Percentiles rank a stretch among this genome's conserved stretches.
phyloP scores from a whole-genome alignment of 176 grass and related monocot species.

The Dendrocalamus sinicus region DNA sequence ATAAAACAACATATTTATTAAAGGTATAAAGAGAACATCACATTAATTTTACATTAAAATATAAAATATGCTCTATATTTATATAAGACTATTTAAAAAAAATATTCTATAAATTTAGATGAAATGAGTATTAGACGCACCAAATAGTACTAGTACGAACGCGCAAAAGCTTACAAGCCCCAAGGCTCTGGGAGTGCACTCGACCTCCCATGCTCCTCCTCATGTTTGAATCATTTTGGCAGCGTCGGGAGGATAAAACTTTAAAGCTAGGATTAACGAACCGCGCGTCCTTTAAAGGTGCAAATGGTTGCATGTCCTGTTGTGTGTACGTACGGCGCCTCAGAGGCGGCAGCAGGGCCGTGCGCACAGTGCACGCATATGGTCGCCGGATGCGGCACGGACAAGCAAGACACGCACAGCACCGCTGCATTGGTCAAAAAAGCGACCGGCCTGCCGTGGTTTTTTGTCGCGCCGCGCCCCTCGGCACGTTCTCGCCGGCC shows the following conservation, averaged over 20 bases:
- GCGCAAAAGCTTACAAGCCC: neutral
- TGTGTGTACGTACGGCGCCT: conserved; percentile 5
- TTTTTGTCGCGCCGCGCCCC: conserved; percentile 32
- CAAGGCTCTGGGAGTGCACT: neutral
- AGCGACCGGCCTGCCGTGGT: neutral
- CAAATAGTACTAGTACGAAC: too few relatives aligned
- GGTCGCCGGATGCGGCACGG: conserved; percentile 53
- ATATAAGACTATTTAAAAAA: too few relatives aligned
- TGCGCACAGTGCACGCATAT: neutral
- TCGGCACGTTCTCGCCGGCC: conserved; percentile 11
- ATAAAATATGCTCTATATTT: too few relatives aligned
- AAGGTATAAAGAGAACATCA: too few relatives aligned
- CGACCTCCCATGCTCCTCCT: neutral
- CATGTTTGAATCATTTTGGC: conserved; percentile 47
- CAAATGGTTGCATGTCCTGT: neutral
- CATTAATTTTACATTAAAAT: too few relatives aligned
- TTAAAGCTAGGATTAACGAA: conserved; percentile 14
- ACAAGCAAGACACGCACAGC: conserved; percentile 29
- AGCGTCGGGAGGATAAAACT: conserved; percentile 41
- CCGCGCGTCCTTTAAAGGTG: conserved; percentile 5
- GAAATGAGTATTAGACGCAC: neutral
- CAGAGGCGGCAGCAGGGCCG: neutral
- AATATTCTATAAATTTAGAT: too few relatives aligned
- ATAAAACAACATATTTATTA: too few relatives aligned
- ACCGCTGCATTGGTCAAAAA: neutral